phyloP scores from a whole-genome alignment of 1,284 basidiomycete genomes.

The Mycosarcoma mackinlayi region DNA sequence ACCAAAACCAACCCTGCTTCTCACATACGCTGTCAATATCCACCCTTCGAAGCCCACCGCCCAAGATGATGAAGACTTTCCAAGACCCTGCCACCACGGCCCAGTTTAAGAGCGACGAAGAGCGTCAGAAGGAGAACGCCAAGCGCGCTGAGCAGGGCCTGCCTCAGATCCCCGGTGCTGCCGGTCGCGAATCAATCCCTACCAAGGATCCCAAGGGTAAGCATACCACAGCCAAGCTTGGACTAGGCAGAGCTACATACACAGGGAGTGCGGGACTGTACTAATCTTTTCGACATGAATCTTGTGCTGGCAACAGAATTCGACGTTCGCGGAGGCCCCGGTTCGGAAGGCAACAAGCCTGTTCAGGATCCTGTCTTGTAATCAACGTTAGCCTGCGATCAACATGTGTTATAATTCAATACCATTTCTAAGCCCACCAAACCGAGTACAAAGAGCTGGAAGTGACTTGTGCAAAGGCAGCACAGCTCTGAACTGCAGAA shows the following conservation, averaged over 20 bases:
- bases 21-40: background rate
- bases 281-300: too few relatives aligned
- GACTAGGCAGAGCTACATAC: too few relatives aligned
- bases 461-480: too few relatives aligned
- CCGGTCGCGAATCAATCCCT: slow-evolving; percentile 45
- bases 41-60: background rate
- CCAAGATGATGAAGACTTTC: slow-evolving; percentile 54
- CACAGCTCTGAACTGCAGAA: background rate
- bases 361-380: slow-evolving; percentile 52
- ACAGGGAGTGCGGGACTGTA: too few relatives aligned
- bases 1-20: background rate
- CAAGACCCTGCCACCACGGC: slow-evolving; percentile 28
- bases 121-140: slow-evolving; percentile 49
- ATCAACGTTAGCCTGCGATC: background rate
- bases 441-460: too few relatives aligned
- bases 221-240: background rate
- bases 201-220: slow-evolving; percentile 53
- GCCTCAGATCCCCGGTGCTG: slow-evolving; percentile 47
- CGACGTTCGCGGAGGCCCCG: slow-evolving; percentile 53
- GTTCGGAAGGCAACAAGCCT: slow-evolving; percentile 48
- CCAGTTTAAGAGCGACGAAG: slow-evolving; percentile 22
- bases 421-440: background rate
- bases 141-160: slow-evolving; percentile 43
- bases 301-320: slow-evolving; percentile 35
- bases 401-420: background rate